Conservation (phyloP, 164 flowering plant species). For the Nelumbo lutea region DNA sequence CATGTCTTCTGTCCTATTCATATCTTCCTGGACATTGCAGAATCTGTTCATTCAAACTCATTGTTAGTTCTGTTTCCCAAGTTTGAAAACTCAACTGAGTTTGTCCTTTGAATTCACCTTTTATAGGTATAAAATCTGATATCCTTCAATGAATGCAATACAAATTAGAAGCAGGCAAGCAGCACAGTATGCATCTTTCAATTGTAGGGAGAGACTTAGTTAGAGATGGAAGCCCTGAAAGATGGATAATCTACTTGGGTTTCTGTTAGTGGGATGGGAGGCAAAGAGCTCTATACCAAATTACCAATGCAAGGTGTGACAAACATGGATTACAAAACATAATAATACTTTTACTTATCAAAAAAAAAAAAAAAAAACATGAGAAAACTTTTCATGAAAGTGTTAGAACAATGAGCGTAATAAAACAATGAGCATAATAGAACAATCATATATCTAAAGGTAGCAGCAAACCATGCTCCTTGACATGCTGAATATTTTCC, state of each 20-base stretch:
- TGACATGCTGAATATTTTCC: slow-evolving; percentile 59
- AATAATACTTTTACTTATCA: too few relatives aligned
- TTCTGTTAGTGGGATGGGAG: slow-evolving; percentile 26
- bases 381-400: background rate
- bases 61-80: slow-evolving; percentile 33
- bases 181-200: slow-evolving; percentile 39
- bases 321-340: background rate
- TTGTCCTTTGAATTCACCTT: slow-evolving; percentile 17
- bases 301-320: slow-evolving; percentile 60
- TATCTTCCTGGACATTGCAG: slow-evolving; percentile 24
- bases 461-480: slow-evolving; percentile 57
- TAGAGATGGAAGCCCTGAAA: slow-evolving; percentile 51
- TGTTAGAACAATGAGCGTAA: background rate
- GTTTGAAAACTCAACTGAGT: slow-evolving; percentile 12
- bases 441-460: slow-evolving; percentile 31
- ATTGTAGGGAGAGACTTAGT: slow-evolving; percentile 65
- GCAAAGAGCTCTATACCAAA: slow-evolving; percentile 42
- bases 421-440: too few relatives aligned
- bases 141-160: slow-evolving; percentile 51
- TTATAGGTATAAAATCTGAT: slow-evolving; percentile 19
- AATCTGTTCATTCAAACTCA: slow-evolving; percentile 52
- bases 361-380: background rate
- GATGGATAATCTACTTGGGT: slow-evolving; percentile 26
- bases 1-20: slow-evolving; percentile 2
- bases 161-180: slow-evolving; percentile 27